Evolutionary conservation across 2,329 filamentous ascomycete genomes (phyloP).

Genomic region (Colletotrichum tropicicola): DNA sequence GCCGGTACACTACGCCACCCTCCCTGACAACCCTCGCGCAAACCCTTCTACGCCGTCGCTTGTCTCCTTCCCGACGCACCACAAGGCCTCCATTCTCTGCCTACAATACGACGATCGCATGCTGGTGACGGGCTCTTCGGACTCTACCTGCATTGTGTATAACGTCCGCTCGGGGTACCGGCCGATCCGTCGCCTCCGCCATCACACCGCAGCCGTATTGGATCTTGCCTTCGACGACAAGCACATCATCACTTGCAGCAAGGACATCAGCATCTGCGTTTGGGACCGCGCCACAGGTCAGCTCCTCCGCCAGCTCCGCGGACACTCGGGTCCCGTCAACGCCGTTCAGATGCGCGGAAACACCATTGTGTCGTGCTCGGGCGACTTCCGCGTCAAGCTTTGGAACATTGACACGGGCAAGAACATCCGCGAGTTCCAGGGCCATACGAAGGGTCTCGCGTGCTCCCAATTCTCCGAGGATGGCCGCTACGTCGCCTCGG

Average conservation of each 20-base stretch:
- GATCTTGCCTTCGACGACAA: slow-evolving; percentile 93
- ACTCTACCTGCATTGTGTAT: slow-evolving; percentile 91
- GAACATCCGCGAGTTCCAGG: slow-evolving; percentile 88
- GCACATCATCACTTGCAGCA: slow-evolving; percentile 96
- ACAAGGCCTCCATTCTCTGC: slow-evolving; percentile 93
- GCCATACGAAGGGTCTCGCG: slow-evolving; percentile 91
- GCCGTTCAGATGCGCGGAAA: slow-evolving; percentile 95
- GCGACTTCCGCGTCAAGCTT: slow-evolving; percentile 91
- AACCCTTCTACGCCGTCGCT: slow-evolving; percentile 61
- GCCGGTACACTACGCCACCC: slow-evolving; percentile 64
- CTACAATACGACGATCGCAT: slow-evolving; percentile 94
- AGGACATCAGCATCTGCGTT: slow-evolving; percentile 92
- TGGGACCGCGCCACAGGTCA: slow-evolving; percentile 87
- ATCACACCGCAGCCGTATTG: slow-evolving; percentile 88
- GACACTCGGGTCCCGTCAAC: slow-evolving; percentile 93
- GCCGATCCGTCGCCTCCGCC: slow-evolving; percentile 79
- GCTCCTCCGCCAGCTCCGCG: slow-evolving; percentile 80
- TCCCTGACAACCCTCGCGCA: slow-evolving; percentile 56
- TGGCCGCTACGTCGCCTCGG: slow-evolving; percentile 90
- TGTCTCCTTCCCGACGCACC: slow-evolving; percentile 71
- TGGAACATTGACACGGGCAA: slow-evolving; percentile 94
- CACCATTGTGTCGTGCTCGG: slow-evolving; percentile 90
- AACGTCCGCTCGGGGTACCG: slow-evolving; percentile 81
- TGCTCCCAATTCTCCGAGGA: slow-evolving; percentile 97
- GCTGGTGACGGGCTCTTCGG: slow-evolving; percentile 93